phyloP scores from a whole-genome alignment of 78 protist genomes.

The Dictyostelium intermedium region DNA sequence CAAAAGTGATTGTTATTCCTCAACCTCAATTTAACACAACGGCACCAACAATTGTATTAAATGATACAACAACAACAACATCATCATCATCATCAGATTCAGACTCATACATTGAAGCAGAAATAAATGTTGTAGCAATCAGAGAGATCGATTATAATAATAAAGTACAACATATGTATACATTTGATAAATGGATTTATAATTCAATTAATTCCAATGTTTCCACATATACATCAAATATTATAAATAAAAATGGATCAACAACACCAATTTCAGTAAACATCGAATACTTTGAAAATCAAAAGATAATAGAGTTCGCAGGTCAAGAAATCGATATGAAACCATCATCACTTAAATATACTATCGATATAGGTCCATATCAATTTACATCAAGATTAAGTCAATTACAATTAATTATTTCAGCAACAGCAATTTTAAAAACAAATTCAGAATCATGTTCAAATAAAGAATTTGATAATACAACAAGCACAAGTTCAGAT shows the following conservation, averaged over 20 bases:
- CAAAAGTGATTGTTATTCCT: background rate
- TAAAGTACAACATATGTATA: background rate
- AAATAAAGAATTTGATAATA: background rate
- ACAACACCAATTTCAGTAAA: background rate
- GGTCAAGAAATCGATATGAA: background rate
- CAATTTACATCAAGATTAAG: background rate
- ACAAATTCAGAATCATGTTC: background rate
- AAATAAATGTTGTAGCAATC: background rate
- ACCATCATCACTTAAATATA: background rate
- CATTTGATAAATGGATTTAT: background rate
- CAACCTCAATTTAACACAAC: background rate
- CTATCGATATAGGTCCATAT: background rate
- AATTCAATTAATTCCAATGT: background rate
- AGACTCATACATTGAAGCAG: background rate
- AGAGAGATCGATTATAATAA: background rate
- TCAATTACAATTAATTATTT: background rate
- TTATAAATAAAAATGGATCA: background rate
- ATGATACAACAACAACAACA: background rate
- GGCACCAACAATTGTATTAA: background rate
- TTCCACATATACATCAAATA: background rate
- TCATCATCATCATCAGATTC: background rate
- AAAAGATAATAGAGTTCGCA: background rate
- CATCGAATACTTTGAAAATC: background rate
- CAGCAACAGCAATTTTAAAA: background rate
- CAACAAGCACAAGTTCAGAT: background rate